Evolutionary conservation across 495 filamentous ascomycete species (phyloP).

Genomic region (Echria macrotheca): DNA sequence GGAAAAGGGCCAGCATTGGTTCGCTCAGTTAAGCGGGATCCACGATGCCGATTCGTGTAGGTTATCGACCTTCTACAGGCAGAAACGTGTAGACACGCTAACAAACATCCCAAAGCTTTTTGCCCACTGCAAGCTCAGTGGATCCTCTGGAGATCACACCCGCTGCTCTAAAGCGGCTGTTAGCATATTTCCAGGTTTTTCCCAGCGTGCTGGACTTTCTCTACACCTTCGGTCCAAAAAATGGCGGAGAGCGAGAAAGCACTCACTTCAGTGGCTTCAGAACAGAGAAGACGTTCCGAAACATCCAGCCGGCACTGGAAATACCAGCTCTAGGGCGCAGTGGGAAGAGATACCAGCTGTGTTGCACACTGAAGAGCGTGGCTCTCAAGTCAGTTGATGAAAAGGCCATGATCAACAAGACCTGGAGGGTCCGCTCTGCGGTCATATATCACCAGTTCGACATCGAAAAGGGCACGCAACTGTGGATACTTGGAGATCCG

Average conservation of each 20-base stretch:
- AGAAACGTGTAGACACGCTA: neutral
- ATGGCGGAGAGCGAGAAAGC: slow-evolving; percentile 2
- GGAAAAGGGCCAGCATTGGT: neutral
- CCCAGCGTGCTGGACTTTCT: slow-evolving; percentile 1
- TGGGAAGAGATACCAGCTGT: slow-evolving; percentile 5
- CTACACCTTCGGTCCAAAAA: slow-evolving; percentile 1
- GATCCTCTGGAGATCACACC: neutral
- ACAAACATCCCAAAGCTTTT: neutral
- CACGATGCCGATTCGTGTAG: slow-evolving; percentile 1
- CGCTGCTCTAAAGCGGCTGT: neutral
- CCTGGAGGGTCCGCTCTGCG: slow-evolving; percentile 2
- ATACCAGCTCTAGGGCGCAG: neutral
- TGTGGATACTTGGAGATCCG: slow-evolving; percentile 7
- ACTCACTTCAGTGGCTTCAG: slow-evolving; percentile 1
- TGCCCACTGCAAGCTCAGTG: neutral
- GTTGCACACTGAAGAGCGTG: slow-evolving; percentile 1
- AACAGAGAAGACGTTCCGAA: slow-evolving; percentile 2
- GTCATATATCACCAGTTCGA: slow-evolving; percentile 6
- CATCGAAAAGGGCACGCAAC: slow-evolving; percentile 2
- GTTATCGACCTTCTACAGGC: neutral
- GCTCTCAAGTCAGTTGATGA: neutral
- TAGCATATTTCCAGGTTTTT: neutral
- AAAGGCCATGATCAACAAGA: neutral
- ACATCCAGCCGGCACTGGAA: neutral
- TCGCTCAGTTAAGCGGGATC: neutral